A percentile compares a stretch with the other conserved stretches of the same genome.
Conservation (phyloP, 768 basidiomycete species). For the Mycena amicta region DNA sequence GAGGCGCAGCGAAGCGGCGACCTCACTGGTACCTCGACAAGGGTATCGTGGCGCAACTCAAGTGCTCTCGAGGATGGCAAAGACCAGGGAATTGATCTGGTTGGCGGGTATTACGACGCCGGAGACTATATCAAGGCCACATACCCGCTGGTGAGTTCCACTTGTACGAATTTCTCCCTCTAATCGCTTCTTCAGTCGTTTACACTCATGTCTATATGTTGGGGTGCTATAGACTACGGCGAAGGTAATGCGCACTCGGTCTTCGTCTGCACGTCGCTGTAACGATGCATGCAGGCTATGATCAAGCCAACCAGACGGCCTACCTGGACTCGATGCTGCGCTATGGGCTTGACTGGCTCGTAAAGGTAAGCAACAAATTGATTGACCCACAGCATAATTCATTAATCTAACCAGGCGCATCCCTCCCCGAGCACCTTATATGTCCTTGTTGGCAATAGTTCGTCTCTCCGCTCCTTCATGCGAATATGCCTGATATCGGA, state of each 20-base stretch:
- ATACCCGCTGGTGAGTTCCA: slow-evolving; percentile 68
- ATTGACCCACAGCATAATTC: not conserved
- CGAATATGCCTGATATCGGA: too few species aligned
- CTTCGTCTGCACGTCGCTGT: too few species aligned
- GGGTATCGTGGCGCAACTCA: slow-evolving; percentile 87
- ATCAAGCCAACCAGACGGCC: slow-evolving; percentile 78
- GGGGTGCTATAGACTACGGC: slow-evolving; percentile 87
- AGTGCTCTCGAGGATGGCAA: slow-evolving; percentile 77
- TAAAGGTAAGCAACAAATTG: slow-evolving; percentile 57
- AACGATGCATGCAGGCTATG: slow-evolving; percentile 84
- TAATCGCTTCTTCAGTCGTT: slow-evolving; percentile 55
- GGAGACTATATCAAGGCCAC: slow-evolving; percentile 92
- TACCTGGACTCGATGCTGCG: slow-evolving; percentile 92
- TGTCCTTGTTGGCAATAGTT: slow-evolving; percentile 75
- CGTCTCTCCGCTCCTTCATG: slow-evolving; percentile 23
- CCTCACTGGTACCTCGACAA: slow-evolving; percentile 63
- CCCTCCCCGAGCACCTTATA: slow-evolving; percentile 70
- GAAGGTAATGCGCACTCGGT: too few species aligned
- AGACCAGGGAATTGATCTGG: slow-evolving; percentile 73
- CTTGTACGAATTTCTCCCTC: not conserved
- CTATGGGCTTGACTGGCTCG: slow-evolving; percentile 92
- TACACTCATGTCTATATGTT: slow-evolving; percentile 82
- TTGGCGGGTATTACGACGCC: slow-evolving; percentile 91
- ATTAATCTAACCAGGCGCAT: slow-evolving; percentile 62
- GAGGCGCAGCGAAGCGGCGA: slow-evolving; percentile 87